phyloP scores from a whole-genome alignment of 1,284 basidiomycete genomes.

The Fomitopsis pinicola region DNA sequence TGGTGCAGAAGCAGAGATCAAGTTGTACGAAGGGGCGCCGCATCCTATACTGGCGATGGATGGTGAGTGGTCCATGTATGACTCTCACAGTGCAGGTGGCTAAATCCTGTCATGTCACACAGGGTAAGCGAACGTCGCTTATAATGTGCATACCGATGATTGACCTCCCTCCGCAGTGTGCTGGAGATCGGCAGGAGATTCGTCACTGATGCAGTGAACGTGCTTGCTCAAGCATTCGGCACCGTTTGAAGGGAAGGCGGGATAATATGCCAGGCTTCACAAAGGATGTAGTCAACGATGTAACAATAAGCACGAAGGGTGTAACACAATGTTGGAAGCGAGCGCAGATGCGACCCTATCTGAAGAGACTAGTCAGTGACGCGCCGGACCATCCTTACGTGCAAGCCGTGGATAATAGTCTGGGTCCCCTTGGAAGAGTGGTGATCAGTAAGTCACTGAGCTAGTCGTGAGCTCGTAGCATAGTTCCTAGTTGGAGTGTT shows the following conservation, averaged over 20 bases:
- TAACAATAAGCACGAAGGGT: no score
- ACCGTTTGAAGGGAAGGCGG: constrained; percentile 34
- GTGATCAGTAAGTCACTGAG: neutral
- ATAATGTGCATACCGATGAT: constrained; percentile 5
- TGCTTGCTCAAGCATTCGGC: constrained; percentile 34
- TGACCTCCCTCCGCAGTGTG: constrained; percentile 29
- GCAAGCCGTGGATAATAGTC: no score
- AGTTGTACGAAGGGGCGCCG: constrained; percentile 58
- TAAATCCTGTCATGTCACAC: neutral
- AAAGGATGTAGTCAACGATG: neutral
- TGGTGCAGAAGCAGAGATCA: constrained; percentile 52
- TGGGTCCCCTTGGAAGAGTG: neutral
- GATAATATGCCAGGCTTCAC: neutral
- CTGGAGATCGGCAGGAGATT: constrained; percentile 47
- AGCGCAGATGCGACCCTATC: no score
- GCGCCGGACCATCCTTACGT: no score
- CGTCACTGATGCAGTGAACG: constrained; percentile 43
- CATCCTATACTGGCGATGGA: constrained; percentile 73
- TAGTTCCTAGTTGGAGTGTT: neutral
- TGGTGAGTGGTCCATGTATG: constrained; percentile 31
- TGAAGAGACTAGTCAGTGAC: no score
- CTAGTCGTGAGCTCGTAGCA: neutral
- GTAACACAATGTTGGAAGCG: no score
- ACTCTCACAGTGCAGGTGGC: neutral
- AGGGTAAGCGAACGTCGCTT: constrained; percentile 15